Evolutionary conservation across 805 yeast genomes (phyloP), one percentile per base, ranked within the genome.

Genomic region (Pichia pseudocactophila): DNA sequence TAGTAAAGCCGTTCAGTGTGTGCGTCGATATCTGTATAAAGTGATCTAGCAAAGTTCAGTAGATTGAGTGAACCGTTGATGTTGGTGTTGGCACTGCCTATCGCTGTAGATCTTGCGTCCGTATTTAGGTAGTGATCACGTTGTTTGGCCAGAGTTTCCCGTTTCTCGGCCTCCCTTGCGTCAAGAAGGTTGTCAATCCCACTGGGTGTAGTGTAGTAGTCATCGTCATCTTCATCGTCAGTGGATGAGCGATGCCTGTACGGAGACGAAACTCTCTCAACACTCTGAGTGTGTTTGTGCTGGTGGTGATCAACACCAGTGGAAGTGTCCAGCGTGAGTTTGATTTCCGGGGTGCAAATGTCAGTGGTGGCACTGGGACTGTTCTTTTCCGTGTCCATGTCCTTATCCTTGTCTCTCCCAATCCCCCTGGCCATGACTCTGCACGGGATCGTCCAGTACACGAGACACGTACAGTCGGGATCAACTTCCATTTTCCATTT

Each of bases 1-100:
- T 49, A 49, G 11, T 38, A 31, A 8, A 49, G 27, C 31, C 34
- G 33, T 47, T 49, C 51, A 13, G 34, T 33, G 27, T 34, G 26
- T 16, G 45, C 28, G 13, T 39, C 40, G 15, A 43, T 16, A 16
- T 39, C 43, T 8, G 35, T 26, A 7, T 35, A 34, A 8, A 39
- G 7, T 4, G 17, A 5, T 5, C 25, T 22, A 8, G 25, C 8
- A 8, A 22, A 8, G 10, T 27, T 30, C 2, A 35, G 11, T 3
- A 26, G n/a, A 2, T 3, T 6, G 10, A 16, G 20, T 15, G 8
- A 9, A 16, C 26, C 19, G n/a, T 12, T 5, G 12, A 22, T n/a
- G 4, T 33, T 34, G 19, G 27, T 25, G 11, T 34, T n/a, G 13
- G 13, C n/a, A n/a, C 13, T 18, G 10, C 26, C 40, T 10, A 4